Conservation (phyloP, 768 basidiomycete species). For the Exidia glandulosa region DNA sequence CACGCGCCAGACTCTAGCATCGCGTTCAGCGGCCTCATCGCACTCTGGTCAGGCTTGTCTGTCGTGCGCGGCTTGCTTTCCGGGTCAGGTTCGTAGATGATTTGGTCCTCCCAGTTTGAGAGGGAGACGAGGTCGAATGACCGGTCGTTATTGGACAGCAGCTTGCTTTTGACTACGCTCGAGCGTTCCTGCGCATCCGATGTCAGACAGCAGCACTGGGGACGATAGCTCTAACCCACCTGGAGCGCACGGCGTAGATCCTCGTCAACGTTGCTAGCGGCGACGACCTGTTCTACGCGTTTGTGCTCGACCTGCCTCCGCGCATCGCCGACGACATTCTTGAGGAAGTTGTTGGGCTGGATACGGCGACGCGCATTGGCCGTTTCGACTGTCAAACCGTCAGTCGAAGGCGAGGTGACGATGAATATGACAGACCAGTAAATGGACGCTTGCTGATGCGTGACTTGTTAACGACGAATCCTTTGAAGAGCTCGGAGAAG, state of each 20-base stretch:
- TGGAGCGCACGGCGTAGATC: constrained; percentile 66
- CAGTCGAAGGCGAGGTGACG: constrained; percentile 6
- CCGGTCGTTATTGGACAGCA: constrained; percentile 57
- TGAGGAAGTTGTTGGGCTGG: constrained; percentile 55
- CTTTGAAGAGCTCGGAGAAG: constrained; percentile 84
- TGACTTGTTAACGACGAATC: constrained; percentile 61
- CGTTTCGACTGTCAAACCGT: constrained; percentile 46
- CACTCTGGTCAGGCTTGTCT: constrained; percentile 27
- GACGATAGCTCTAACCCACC: too few relatives aligned
- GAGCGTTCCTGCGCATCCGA: constrained; percentile 46
- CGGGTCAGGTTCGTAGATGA: constrained; percentile 50
- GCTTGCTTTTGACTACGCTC: constrained; percentile 29
- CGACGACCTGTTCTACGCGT: constrained; percentile 66
- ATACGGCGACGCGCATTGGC: constrained; percentile 51
- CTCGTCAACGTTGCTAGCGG: constrained; percentile 65
- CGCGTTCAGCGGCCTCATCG: constrained; percentile 70
- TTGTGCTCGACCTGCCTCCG: constrained; percentile 67
- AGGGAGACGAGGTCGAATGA: constrained; percentile 75
- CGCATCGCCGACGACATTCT: constrained; percentile 69
- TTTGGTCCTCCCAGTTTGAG: constrained; percentile 87
- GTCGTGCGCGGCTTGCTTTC: constrained; percentile 11
- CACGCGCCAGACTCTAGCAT: constrained; percentile 75
- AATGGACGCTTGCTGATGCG: constrained; percentile 62
- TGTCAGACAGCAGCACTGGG: too few relatives aligned
- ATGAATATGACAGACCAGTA: constrained; percentile 35